Percentiles rank a stretch among this genome's conserved stretches.
Evolutionary conservation across 495 filamentous ascomycete species (phyloP).

Genomic region (Lophiostoma macrostomum): DNA sequence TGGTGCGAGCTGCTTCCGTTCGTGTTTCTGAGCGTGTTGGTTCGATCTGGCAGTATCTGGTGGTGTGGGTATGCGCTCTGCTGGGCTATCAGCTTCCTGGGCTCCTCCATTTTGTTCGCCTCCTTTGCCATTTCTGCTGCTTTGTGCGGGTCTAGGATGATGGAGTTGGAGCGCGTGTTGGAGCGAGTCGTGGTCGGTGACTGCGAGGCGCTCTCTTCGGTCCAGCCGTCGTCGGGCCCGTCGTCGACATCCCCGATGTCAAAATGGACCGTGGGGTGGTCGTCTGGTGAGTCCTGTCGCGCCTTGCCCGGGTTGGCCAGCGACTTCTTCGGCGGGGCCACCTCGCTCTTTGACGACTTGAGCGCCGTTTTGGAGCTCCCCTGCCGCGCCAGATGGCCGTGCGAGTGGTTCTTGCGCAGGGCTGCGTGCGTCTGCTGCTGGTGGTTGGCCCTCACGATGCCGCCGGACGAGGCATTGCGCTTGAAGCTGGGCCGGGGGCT

Average conservation of each 20-base stretch:
- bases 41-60: slow-evolving; percentile 20
- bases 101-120: not conserved
- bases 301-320: slow-evolving; percentile 21
- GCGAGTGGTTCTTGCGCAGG: slow-evolving; percentile 41
- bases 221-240: slow-evolving; percentile 42
- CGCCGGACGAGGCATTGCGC: slow-evolving; percentile 40
- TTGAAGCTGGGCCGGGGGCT: slow-evolving; percentile 36
- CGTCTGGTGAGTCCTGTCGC: slow-evolving; percentile 21
- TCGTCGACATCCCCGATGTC: slow-evolving; percentile 33
- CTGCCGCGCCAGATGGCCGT: slow-evolving; percentile 37
- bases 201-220: slow-evolving; percentile 44
- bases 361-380: slow-evolving; percentile 34
- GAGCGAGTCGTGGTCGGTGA: slow-evolving; percentile 43
- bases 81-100: not conserved
- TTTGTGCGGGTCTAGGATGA: slow-evolving; percentile 29
- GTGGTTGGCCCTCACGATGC: slow-evolving; percentile 29
- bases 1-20: slow-evolving; percentile 29
- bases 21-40: not conserved
- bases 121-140: not conserved
- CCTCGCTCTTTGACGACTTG: slow-evolving; percentile 38
- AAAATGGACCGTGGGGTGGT: slow-evolving; percentile 33
- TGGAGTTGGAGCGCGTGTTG: slow-evolving; percentile 44
- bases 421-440: slow-evolving; percentile 27
- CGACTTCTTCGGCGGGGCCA: slow-evolving; percentile 22
- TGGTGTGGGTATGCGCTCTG: not conserved